These are phyloP conservation scores for Mycena vitilis DNA, from an alignment of 768 basidiomycete species.

Conservation along the genomic window DNA sequence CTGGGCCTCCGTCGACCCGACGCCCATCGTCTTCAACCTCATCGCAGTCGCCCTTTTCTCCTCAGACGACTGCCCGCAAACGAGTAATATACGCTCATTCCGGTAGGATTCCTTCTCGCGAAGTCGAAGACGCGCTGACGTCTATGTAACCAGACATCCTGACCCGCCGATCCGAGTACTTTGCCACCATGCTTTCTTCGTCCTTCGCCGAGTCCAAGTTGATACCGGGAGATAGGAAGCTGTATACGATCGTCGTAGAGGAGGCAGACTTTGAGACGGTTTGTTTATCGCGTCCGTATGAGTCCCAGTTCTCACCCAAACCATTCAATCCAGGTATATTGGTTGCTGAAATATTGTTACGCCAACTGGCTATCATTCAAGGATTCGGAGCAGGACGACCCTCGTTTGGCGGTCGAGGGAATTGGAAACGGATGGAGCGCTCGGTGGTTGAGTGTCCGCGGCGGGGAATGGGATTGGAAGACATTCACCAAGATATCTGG, in stretches of 20 bases:
- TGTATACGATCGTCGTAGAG: slow-evolving; percentile 77
- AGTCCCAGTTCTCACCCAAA: background rate
- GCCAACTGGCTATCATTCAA: slow-evolving; percentile 81
- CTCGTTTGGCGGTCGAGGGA: slow-evolving; percentile 73
- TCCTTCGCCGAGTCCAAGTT: slow-evolving; percentile 71
- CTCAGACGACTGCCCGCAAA: slow-evolving; percentile 70
- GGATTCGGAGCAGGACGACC: slow-evolving; percentile 67
- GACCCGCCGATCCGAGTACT: slow-evolving; percentile 80
- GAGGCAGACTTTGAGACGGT: slow-evolving; percentile 80
- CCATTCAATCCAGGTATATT: slow-evolving; percentile 65
- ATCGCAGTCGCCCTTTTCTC: slow-evolving; percentile 53
- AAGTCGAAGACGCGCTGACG: background rate
- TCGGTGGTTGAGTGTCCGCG: slow-evolving; percentile 61
- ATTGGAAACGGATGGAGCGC: slow-evolving; percentile 76
- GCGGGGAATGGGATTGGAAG: slow-evolving; percentile 80
- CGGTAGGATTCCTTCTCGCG: slow-evolving; percentile 38
- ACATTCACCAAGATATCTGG: slow-evolving; percentile 59
- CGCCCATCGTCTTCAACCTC: slow-evolving; percentile 57
- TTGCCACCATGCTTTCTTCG: slow-evolving; percentile 78
- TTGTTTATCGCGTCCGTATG: background rate
- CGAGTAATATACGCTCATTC: slow-evolving; percentile 83
- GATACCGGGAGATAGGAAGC: slow-evolving; percentile 61
- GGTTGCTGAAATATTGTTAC: slow-evolving; percentile 83
- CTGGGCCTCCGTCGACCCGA: slow-evolving; percentile 44
- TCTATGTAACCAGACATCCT: slow-evolving; percentile 59